Conservation (phyloP, 371 early-diverging fungal species). For the Mucor plumbeus region DNA sequence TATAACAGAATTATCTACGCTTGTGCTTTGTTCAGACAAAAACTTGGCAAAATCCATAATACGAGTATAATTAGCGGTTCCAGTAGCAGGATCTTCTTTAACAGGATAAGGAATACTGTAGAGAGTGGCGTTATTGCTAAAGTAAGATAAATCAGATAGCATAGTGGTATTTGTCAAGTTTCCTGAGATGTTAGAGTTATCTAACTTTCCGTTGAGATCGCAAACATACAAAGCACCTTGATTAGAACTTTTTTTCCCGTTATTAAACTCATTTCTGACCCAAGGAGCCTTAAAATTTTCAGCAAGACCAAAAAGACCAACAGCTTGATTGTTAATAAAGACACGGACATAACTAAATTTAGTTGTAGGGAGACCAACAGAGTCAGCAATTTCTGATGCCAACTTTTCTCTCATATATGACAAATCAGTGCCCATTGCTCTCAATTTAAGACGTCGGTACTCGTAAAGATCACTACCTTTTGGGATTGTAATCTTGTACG, state of each 20-base stretch:
- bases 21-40: slow-evolving; percentile 13
- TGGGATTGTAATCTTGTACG: slow-evolving; percentile 34
- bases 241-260: slow-evolving; percentile 28
- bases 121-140: slow-evolving; percentile 28
- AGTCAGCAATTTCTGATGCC: slow-evolving; percentile 47
- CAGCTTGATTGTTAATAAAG: slow-evolving; percentile 34
- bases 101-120: slow-evolving; percentile 20
- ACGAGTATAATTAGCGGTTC: slow-evolving; percentile 16
- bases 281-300: slow-evolving; percentile 43
- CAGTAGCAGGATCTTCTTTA: slow-evolving; percentile 14
- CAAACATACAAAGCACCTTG: slow-evolving; percentile 27
- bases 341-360: slow-evolving; percentile 41
- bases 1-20: slow-evolving; percentile 12
- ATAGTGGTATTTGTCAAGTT: not conserved
- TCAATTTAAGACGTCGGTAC: slow-evolving; percentile 37
- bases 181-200: not conserved
- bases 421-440: slow-evolving; percentile 44
- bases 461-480: slow-evolving; percentile 34
- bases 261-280: slow-evolving; percentile 34
- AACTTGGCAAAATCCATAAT: slow-evolving; percentile 26
- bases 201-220: slow-evolving; percentile 25
- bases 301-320: slow-evolving; percentile 43
- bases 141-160: slow-evolving; percentile 22
- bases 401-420: slow-evolving; percentile 58
- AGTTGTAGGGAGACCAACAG: slow-evolving; percentile 50